Conservation (phyloP, 2,329 filamentous ascomycete species). For the Mollisiaceae sp. region DNA sequence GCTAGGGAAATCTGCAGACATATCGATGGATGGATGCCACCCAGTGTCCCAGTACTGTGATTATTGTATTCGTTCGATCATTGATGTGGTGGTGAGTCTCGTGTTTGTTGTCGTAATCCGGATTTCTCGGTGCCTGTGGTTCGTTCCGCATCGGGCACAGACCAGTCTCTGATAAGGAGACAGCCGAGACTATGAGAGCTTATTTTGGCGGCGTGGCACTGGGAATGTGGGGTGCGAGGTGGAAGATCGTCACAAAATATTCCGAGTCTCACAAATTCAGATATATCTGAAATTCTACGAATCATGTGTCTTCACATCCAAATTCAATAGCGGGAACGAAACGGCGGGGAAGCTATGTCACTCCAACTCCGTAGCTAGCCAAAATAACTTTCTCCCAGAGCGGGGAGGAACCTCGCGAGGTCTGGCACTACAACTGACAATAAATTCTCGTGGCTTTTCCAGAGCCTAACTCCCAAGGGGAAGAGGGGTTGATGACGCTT, state of each 20-base stretch:
- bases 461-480: too few species aligned
- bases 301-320: not conserved
- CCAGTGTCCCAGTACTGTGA: conserved; percentile 23
- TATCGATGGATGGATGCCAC: conserved; percentile 29
- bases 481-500: too few species aligned
- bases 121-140: conserved; percentile 5
- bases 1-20: conserved; percentile 39
- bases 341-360: too few species aligned
- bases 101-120: not conserved
- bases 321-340: too few species aligned
- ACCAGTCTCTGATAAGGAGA: conserved; percentile 6
- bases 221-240: not conserved
- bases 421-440: too few species aligned
- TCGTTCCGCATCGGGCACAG: not conserved
- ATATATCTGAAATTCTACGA: conserved; percentile 9
- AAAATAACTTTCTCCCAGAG: too few species aligned
- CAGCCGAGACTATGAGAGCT: not conserved
- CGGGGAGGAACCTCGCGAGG: too few species aligned
- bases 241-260: not conserved
- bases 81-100: conserved; percentile 2
- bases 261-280: conserved; percentile 13
- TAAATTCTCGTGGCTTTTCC: too few species aligned
- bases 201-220: conserved; percentile 1
- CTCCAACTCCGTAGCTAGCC: too few species aligned
- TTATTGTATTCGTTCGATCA: conserved; percentile 19